Conservation (phyloP, 2,329 filamentous ascomycete genomes). For the Fusarium mundagurra region DNA sequence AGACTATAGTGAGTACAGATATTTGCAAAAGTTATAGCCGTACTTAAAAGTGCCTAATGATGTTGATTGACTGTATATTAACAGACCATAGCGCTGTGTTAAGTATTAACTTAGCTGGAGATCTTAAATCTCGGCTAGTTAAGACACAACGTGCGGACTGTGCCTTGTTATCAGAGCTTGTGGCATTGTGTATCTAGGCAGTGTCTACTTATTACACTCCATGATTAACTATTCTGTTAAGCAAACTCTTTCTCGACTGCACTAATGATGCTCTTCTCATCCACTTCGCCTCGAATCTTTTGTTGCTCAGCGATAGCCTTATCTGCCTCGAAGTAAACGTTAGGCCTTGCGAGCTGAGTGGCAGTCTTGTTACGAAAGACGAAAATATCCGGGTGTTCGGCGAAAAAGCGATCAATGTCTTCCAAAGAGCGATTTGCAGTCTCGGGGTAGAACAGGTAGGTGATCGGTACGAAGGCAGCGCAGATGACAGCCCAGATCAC, state of each 20-base stretch:
- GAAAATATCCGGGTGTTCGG: not conserved
- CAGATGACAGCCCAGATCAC: not conserved
- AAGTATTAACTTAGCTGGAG: no score
- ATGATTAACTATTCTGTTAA: not conserved
- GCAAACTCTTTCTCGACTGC: not conserved
- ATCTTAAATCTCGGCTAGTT: no score
- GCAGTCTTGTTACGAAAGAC: not conserved
- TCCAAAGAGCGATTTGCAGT: not conserved
- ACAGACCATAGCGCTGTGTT: no score
- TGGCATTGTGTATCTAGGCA: not conserved
- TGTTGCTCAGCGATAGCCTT: not conserved
- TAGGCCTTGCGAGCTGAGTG: not conserved
- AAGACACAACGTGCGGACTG: no score
- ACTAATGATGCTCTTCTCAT: not conserved
- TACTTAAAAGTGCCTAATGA: not conserved
- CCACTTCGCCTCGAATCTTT: not conserved
- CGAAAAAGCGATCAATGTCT: not conserved
- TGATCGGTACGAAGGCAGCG: not conserved
- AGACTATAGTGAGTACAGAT: accelerated
- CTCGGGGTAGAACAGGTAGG: not conserved
- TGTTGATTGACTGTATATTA: not conserved
- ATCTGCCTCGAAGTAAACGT: not conserved
- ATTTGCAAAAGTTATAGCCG: not conserved
- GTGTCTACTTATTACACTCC: accelerated
- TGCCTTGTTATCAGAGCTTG: accelerated